phyloP scores from a whole-genome alignment of 73 alveolate species.

The Tetrahymena thermophila region DNA sequence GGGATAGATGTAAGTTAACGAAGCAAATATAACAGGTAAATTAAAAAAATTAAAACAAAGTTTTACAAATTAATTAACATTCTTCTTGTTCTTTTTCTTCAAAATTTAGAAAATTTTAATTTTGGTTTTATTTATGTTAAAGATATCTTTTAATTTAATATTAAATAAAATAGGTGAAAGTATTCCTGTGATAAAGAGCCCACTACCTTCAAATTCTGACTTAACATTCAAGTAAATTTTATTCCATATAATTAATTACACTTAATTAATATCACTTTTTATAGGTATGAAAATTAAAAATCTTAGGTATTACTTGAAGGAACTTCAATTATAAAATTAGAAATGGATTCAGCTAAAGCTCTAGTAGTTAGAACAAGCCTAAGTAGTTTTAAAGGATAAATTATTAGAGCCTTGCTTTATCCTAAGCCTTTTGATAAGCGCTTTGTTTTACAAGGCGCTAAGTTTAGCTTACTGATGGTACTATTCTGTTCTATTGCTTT shows the following conservation, averaged over 20 bases:
- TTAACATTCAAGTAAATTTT: neutral
- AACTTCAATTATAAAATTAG: neutral
- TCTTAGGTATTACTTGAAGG: neutral
- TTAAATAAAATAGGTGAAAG: neutral
- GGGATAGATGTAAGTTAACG: neutral
- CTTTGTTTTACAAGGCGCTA: conserved; percentile 20
- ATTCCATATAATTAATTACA: neutral
- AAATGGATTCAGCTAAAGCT: neutral
- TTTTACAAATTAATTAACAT: too few relatives aligned
- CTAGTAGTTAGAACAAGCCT: conserved; percentile 36
- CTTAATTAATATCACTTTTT: neutral
- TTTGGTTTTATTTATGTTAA: too few relatives aligned
- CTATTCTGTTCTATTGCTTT: neutral
- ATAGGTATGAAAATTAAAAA: neutral
- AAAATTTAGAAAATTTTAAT: too few relatives aligned
- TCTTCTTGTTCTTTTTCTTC: too few relatives aligned
- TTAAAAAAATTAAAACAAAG: too few relatives aligned
- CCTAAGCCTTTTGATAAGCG: conserved; percentile 4
- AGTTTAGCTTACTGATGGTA: neutral
- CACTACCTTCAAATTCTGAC: neutral
- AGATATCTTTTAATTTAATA: too few relatives aligned
- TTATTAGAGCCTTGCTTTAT: conserved; percentile 13
- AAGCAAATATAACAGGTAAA: neutral
- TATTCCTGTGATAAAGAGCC: neutral
- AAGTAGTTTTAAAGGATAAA: conserved; percentile 33